phyloP scores from a whole-genome alignment of 2,329 filamentous ascomycete species.

The Emericellopsis cladophorae region DNA sequence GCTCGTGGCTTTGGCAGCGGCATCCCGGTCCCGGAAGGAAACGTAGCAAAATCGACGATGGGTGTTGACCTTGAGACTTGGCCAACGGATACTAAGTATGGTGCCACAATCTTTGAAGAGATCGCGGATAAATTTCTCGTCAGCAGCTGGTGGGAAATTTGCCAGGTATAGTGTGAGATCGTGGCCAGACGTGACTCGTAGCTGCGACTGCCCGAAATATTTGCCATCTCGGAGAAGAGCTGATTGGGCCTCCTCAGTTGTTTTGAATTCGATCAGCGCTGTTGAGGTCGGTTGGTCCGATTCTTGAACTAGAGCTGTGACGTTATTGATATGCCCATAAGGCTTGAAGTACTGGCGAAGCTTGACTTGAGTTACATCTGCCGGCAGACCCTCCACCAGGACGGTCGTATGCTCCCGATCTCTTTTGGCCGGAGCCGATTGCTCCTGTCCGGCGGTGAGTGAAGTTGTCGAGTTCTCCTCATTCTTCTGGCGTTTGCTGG shows the following conservation, averaged over 20 bases:
- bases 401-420: constrained; percentile 87
- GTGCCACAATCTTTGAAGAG: constrained; percentile 68
- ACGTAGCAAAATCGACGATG: constrained; percentile 92
- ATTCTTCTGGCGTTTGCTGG: constrained; percentile 55
- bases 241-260: constrained; percentile 65
- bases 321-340: constrained; percentile 71
- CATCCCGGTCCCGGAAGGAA: constrained; percentile 62
- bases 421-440: constrained; percentile 40
- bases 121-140: constrained; percentile 55
- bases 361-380: constrained; percentile 54
- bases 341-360: constrained; percentile 85
- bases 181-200: constrained; percentile 62
- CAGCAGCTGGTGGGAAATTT: constrained; percentile 72
- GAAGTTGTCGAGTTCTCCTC: constrained; percentile 13
- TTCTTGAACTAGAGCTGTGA: constrained; percentile 53
- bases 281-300: constrained; percentile 47
- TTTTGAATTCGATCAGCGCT: constrained; percentile 76
- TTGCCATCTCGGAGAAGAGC: constrained; percentile 76
- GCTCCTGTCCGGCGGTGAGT: constrained; percentile 10
- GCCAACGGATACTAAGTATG: constrained; percentile 76
- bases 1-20: constrained; percentile 57
- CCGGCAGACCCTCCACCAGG: constrained; percentile 66
- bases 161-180: constrained; percentile 78
- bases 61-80: constrained; percentile 79
- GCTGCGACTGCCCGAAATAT: constrained; percentile 57